A percentile compares a stretch with the other conserved stretches of the same genome.
Evolutionary conservation across 805 yeast genomes (phyloP).

Genomic region (Alloascoidea africana): DNA sequence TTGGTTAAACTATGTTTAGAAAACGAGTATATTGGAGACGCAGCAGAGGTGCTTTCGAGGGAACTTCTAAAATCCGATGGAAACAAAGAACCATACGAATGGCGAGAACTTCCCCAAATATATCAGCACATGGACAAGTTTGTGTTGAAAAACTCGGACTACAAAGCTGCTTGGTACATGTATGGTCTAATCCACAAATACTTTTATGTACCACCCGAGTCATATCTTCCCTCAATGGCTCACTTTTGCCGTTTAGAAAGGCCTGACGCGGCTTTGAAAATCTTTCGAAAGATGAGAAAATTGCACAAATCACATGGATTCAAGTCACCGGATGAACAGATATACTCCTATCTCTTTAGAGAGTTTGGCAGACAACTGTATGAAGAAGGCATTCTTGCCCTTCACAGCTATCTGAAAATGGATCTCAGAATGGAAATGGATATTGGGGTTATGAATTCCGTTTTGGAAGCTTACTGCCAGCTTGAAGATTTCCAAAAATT

Average conservation of each 20-base stretch:
- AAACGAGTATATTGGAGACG: conserved; percentile 23
- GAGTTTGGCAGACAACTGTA: conserved; percentile 44
- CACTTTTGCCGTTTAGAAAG: conserved; percentile 36
- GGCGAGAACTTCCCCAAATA: conserved; percentile 19
- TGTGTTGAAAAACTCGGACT: conserved; percentile 21
- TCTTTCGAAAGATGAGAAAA: conserved; percentile 45
- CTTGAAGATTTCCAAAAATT: conserved; percentile 40
- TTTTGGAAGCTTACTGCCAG: conserved; percentile 49
- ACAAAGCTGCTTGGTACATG: conserved; percentile 37
- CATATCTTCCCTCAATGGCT: conserved; percentile 41
- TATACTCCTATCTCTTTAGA: conserved; percentile 44
- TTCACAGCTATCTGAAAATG: conserved; percentile 49
- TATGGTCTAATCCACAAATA: conserved; percentile 40
- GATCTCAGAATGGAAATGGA: conserved; percentile 43
- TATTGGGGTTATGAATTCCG: conserved; percentile 39
- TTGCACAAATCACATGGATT: conserved; percentile 37
- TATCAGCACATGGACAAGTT: conserved; percentile 28
- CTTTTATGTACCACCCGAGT: conserved; percentile 40
- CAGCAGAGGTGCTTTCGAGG: conserved; percentile 23
- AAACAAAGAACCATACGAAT: conserved; percentile 11
- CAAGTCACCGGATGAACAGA: conserved; percentile 34
- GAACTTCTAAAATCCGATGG: conserved; percentile 21
- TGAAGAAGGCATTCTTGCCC: conserved; percentile 48
- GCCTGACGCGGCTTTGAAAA: conserved; percentile 44
- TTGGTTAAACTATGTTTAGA: conserved; percentile 22